phyloP scores from a whole-genome alignment of 108 stramenopile genomes.

The Stephanodiscus minutulus region DNA sequence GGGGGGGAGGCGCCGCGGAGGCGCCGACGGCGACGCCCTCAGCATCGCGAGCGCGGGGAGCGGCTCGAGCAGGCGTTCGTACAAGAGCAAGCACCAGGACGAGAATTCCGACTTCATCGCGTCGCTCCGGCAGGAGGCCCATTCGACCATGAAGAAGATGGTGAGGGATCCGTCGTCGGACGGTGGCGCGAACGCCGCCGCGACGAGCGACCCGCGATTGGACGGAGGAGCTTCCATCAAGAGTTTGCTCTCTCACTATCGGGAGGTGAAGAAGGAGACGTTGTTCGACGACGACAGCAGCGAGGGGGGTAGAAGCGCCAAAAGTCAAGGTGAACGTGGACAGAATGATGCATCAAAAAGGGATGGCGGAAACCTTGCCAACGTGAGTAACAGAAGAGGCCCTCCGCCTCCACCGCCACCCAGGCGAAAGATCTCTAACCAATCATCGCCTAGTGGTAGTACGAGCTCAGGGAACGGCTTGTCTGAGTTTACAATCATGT shows the following conservation, averaged over 20 bases:
- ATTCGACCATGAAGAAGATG: constrained; percentile 31
- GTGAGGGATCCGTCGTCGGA: constrained; percentile 15
- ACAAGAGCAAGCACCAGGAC: constrained; percentile 17
- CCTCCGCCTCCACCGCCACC: constrained; percentile 38
- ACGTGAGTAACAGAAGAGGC: not conserved
- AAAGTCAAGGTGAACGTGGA: not conserved
- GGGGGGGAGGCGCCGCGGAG: not conserved
- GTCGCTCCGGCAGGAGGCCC: constrained; percentile 37
- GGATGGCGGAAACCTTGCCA: not conserved
- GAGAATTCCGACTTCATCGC: constrained; percentile 32
- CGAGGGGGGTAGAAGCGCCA: not conserved
- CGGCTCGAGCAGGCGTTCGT: constrained; percentile 7
- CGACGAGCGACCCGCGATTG: constrained; percentile 39
- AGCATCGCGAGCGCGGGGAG: constrained; percentile 5
- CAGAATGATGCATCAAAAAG: too few relatives aligned
- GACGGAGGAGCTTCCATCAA: constrained; percentile 53
- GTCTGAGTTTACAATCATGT: constrained; percentile 48
- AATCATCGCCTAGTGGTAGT: constrained; percentile 8
- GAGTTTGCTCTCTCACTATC: constrained; percentile 42
- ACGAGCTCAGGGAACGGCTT: constrained; percentile 28
- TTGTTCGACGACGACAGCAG: constrained; percentile 14
- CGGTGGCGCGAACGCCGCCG: constrained; percentile 20
- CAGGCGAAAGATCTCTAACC: constrained; percentile 9
- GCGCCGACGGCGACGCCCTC: not conserved
- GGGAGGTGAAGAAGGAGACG: constrained; percentile 46